phyloP scores from a whole-genome alignment of 352 stramenopile genomes.

The Saprolegnia diclina region DNA sequence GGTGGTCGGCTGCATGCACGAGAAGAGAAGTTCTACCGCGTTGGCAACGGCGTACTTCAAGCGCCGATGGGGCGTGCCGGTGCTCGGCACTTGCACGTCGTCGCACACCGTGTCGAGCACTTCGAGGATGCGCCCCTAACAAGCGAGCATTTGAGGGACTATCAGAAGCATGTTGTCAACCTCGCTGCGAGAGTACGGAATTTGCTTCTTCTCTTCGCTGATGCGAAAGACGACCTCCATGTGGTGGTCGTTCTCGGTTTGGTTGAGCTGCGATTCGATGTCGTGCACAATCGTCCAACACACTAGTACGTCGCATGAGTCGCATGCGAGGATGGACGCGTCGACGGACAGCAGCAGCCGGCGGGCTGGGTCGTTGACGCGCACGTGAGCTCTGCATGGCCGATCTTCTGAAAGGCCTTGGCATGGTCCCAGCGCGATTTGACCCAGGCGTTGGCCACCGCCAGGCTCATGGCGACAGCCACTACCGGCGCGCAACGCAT shows the following conservation, averaged over 20 bases:
- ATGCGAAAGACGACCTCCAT: conserved; percentile 81
- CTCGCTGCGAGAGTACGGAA: conserved; percentile 78
- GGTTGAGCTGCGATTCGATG: conserved; percentile 77
- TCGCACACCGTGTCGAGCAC: conserved; percentile 74
- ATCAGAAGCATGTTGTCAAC: conserved; percentile 27
- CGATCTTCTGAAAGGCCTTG: conserved; percentile 65
- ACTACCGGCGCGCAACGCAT: conserved; percentile 16
- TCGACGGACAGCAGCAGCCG: conserved; percentile 66
- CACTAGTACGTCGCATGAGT: conserved; percentile 34
- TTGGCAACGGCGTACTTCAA: conserved; percentile 52
- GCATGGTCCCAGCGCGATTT: conserved; percentile 71
- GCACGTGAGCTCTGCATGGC: conserved; percentile 57
- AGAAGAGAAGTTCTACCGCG: conserved; percentile 38
- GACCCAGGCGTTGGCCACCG: conserved; percentile 41
- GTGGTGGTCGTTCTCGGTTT: conserved; percentile 75
- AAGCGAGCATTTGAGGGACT: background rate
- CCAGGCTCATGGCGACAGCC: conserved; percentile 21
- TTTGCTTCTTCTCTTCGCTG: conserved; percentile 82
- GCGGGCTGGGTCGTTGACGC: conserved; percentile 34
- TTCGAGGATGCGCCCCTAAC: conserved; percentile 69
- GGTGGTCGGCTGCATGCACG: background rate
- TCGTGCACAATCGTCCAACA: conserved; percentile 78
- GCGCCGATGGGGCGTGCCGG: conserved; percentile 36
- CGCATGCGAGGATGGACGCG: background rate
- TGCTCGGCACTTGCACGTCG: conserved; percentile 39